phyloP scores from a whole-genome alignment of 495 filamentous ascomycete species.

The Penicillium bovifimosum region DNA sequence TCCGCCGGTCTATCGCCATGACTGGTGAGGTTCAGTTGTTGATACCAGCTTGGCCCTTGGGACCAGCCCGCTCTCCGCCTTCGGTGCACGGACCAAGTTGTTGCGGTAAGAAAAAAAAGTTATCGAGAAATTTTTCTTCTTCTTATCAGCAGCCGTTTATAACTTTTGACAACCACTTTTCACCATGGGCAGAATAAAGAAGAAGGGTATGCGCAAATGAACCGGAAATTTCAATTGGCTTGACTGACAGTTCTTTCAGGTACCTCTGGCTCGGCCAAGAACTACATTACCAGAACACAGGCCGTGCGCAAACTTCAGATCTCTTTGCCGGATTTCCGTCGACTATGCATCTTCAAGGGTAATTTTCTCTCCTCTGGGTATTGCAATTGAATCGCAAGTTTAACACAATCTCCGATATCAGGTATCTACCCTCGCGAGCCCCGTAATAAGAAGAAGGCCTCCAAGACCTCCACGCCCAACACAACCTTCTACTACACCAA shows the following conservation, averaged over 20 bases:
- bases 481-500: conserved; percentile 99
- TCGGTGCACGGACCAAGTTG: conserved; percentile 35
- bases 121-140: conserved; percentile 36
- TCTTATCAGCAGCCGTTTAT: conserved; percentile 26
- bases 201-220: conserved; percentile 59
- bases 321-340: conserved; percentile 91
- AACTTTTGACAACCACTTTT: conserved; percentile 8
- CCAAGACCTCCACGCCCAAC: conserved; percentile 78
- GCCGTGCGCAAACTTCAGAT: conserved; percentile 97
- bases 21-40: conserved; percentile 9
- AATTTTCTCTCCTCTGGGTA: conserved; percentile 1
- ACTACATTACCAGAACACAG: conserved; percentile 95
- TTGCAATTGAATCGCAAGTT: conserved; percentile 1
- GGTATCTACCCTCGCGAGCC: conserved; percentile 97
- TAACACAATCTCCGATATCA: conserved; percentile 22
- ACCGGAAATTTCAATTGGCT: conserved; percentile 1
- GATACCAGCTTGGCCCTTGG: conserved; percentile 23
- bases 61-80: conserved; percentile 31
- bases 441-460: conserved; percentile 90
- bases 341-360: conserved; percentile 98
- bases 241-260: conserved; percentile 43
- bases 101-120: conserved; percentile 34
- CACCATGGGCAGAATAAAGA: conserved; percentile 82
- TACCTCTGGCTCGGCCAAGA: conserved; percentile 88
- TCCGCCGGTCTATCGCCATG: conserved; percentile 68